Evolutionary conservation across 2,329 filamentous ascomycete genomes (phyloP).

Genomic region (Aspergillus luchuensis): DNA sequence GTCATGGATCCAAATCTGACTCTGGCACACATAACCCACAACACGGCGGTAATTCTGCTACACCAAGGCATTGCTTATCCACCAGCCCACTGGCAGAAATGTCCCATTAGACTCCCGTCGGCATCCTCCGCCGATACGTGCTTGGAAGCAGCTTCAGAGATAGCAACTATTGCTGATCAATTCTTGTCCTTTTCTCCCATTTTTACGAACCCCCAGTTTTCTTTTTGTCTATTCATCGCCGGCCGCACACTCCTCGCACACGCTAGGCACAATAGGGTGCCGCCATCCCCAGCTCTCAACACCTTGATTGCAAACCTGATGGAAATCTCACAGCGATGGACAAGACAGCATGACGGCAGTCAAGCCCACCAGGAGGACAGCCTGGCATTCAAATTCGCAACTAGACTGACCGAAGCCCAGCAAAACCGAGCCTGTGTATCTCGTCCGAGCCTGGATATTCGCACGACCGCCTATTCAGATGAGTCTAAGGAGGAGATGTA

Average conservation of each 20-base stretch:
- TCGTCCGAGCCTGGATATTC: constrained; percentile 20
- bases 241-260: constrained; percentile 46
- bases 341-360: constrained; percentile 24
- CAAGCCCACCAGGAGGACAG: constrained; percentile 17
- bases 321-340: constrained; percentile 44
- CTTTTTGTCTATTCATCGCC: constrained; percentile 52
- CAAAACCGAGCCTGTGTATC: constrained; percentile 5
- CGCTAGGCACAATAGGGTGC: constrained; percentile 33
- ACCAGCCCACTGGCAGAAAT: constrained; percentile 32
- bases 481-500: too few species aligned
- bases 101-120: constrained; percentile 45
- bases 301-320: constrained; percentile 36
- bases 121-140: constrained; percentile 54
- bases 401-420: constrained; percentile 20
- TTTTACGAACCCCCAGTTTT: constrained; percentile 41
- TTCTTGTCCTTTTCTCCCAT: constrained; percentile 43
- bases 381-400: constrained; percentile 23
- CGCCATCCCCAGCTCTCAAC: constrained; percentile 35
- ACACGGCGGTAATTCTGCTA: constrained; percentile 52
- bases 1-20: constrained; percentile 54
- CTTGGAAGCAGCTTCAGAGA: constrained; percentile 50
- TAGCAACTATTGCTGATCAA: constrained; percentile 43
- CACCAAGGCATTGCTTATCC: constrained; percentile 52
- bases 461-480: constrained; percentile 25
- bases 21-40: constrained; percentile 53